Evolutionary conservation across 306 rosid species (phyloP), one percentile per base, ranked within the genome.

Genomic region (Aeschynomene evenia): DNA sequence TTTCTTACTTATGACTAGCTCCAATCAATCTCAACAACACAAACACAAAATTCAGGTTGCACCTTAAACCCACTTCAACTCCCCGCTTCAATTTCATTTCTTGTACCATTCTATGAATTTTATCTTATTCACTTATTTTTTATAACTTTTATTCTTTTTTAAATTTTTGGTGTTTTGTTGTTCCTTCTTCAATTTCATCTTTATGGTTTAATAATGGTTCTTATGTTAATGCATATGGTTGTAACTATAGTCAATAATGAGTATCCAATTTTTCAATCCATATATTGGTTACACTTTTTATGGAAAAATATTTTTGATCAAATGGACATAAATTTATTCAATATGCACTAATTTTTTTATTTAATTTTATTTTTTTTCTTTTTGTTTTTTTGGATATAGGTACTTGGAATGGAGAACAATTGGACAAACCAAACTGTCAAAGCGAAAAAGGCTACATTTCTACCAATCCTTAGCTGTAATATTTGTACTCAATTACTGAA

Each of bases 1-100:
- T 88, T 78, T 68, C 49, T 81, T 76, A 79, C 22, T 70, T 86
- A 87, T 78, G n/a, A n/a, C n/a, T n/a, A n/a, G n/a, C n/a, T n/a
- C n/a, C n/a, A 77, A 78, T 81, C 92, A 78, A 71, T 70, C 60
- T 6, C 33, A 74, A 26, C 67, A 46, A n/a, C 52, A 39, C 45
- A 39, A 9, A 0, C 13, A 3, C 1, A 9, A 5, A 39, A 39
- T 39, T 2, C 45, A 39, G 45, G 45, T 39, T 39, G 1, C n/a
- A n/a, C 50, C 18, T n/a, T 43, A 43, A n/a, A 43, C 18, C 50
- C 16, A 14, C 10, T 3, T n/a, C 7, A 43, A 13, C 4, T n/a
- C 4, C n/a, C 49, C 68, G 29, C n/a, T 43, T 56, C 4, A 39
- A 13, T 53, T 23, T 52, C 57, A 49, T 16, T 49, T 19, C 54